Conservation (phyloP, 2,329 filamentous ascomycete species). For the Emydomyces testavorans region DNA sequence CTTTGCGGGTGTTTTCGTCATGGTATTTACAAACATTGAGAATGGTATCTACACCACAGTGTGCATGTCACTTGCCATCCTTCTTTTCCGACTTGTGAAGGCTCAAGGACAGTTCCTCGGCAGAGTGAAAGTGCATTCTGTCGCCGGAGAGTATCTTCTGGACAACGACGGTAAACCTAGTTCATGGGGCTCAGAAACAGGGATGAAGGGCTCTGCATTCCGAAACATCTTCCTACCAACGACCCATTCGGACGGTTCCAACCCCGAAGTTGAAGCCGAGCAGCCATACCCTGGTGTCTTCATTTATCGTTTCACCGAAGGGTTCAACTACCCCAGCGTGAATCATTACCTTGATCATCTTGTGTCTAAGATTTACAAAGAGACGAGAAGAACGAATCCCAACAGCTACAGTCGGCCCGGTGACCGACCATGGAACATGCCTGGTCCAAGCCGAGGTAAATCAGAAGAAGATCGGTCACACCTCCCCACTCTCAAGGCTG, state of each 20-base stretch:
- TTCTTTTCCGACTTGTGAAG: constrained; percentile 74
- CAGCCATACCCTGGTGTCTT: constrained; percentile 84
- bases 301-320: constrained; percentile 89
- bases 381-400: constrained; percentile 66
- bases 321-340: constrained; percentile 93
- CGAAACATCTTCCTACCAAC: constrained; percentile 81
- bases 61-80: constrained; percentile 59
- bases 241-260: constrained; percentile 78
- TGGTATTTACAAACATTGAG: constrained; percentile 78
- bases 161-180: constrained; percentile 51
- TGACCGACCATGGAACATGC: constrained; percentile 92
- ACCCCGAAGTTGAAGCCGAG: constrained; percentile 68
- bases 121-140: constrained; percentile 69
- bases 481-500: constrained; percentile 65
- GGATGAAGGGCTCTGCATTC: constrained; percentile 40
- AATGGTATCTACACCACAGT: constrained; percentile 87
- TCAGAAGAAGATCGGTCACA: constrained; percentile 38
- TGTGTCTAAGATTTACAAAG: constrained; percentile 52
- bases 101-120: constrained; percentile 76
- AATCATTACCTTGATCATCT: constrained; percentile 77
- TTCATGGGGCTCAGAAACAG: constrained; percentile 18
- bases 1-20: constrained; percentile 82
- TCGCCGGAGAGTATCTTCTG: constrained; percentile 62
- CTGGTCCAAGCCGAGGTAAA: constrained; percentile 56
- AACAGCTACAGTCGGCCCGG: constrained; percentile 53